Base-by-base conservation (phyloP, 139 green algal genomes). In the Spirogloea muscicola region DNA sequence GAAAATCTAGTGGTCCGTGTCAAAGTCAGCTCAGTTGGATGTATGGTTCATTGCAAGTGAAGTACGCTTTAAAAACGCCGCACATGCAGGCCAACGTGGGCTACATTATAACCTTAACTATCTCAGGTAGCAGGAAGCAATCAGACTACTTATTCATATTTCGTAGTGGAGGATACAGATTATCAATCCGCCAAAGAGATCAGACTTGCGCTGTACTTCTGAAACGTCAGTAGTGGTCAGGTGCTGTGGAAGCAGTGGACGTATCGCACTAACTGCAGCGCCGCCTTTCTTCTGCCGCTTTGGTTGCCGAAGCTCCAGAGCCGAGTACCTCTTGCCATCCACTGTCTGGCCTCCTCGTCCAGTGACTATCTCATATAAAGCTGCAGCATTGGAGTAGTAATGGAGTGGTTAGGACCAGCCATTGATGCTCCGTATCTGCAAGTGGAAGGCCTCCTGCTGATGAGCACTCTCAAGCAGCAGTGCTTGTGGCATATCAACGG, bases 121-220 rank as follows among this genome's bases (percentile, higher is more conserved):
- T n/a, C n/a, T n/a, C n/a, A n/a, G n/a, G n/a, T n/a, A n/a, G n/a
- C n/a, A n/a, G n/a, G n/a, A n/a, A n/a, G n/a, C n/a, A n/a, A n/a
- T n/a, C n/a, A n/a, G n/a, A n/a, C 46, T 31, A 55, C 46, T 55
- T 55, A 21, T 55, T 21, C 21, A 21, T 55, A 55, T 21, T 55
- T 55, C 46, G 21, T 31, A 31, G 60, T 10, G 39, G 6, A 69
- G 67, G 67, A 76, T 76, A 76, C 67, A 76, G 33, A 76, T 73
- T 6, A 76, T 18, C 4, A 62, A 13, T 6, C 67, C 67, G 9
- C 73, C 21, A 42, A 76, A 76, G 10, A 76, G 5, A 6, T 10
- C 9, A 55, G 52, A 73, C 16, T 51, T 76, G 9, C 29, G 49
- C 57, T 46, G 9, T 10, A 76, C 49, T 7, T 49, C 13, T 6